Evolutionary conservation across 2,329 filamentous ascomycete genomes (phyloP), one percentile per base, ranked within the genome.

Genomic region (Neoarthrinium moseri): DNA sequence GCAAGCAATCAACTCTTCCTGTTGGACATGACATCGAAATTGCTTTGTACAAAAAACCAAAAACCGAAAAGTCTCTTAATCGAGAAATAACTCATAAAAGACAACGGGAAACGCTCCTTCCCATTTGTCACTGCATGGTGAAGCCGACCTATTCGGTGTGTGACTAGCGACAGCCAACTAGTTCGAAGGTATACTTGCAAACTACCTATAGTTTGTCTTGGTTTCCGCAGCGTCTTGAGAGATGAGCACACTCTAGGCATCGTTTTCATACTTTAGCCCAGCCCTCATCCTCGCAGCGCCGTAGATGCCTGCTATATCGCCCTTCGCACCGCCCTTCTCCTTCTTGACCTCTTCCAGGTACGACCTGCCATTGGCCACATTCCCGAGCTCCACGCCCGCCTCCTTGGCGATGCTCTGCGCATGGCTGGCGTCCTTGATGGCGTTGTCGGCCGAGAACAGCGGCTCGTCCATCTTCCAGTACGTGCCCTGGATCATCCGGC

Each of bases 281-380:
- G 79, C 80, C 61, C 90, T 85, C 68, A 85, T 72, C 57, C 91
- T 80, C 45, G 87, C 83, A 3, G 85, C 86, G 0, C 91, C 91
- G 68, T 95, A 95, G 29, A 96, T 86, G 10, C 80, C 85, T 3
- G 88, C 85, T 62, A 95, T 81, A 66, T 96, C 91, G 0, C 89
- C 90, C 54, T 75, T 81, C 35, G 78, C 75, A 0, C 89, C 89
- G 38, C 74, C 70, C 50, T 57, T 59, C 41, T 90, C 75, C 47
- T 84, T 80, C 64, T 89, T 85, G 2, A 95, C 83, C 46, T 72
- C 69, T 45, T 75, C 74, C 56, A 96, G 66, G 63, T 94, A 86
- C 22, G 68, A 72, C 65, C 91, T 85, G 1, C 76, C 85, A 4
- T 85, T 73, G 64, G 87, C 82, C 1, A 87, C 69, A 51, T 81